Evolutionary conservation across 345 rosid genomes (phyloP).

Genomic region (Bruguiera parviflora): DNA sequence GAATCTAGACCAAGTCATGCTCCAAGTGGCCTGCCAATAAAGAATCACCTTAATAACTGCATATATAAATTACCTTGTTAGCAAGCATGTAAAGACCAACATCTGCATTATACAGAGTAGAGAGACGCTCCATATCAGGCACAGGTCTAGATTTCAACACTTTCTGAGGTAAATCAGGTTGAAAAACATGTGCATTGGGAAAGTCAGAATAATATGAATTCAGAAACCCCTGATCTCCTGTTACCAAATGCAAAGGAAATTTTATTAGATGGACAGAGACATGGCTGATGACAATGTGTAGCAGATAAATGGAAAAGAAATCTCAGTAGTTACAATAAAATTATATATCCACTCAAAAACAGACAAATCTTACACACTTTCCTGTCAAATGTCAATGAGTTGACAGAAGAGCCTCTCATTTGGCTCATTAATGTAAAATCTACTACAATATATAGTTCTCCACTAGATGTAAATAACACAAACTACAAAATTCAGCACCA

Average conservation of each 20-base stretch:
- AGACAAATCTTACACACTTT: no score
- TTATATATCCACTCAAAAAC: no score
- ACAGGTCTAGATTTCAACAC: conserved; percentile 50
- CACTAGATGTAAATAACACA: not conserved
- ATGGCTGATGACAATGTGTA: not conserved
- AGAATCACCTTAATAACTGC: not conserved
- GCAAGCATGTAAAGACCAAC: conserved; percentile 99
- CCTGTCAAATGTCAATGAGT: no score
- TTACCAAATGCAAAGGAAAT: not conserved
- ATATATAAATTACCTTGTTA: conserved; percentile 57
- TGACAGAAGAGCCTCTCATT: no score
- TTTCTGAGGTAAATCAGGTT: conserved; percentile 60
- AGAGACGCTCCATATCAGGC: conserved; percentile 88
- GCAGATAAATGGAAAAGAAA: not conserved
- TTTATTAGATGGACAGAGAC: not conserved
- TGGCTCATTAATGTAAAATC: no score
- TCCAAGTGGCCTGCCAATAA: no score
- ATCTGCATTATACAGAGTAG: conserved; percentile 89
- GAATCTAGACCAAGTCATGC: no score
- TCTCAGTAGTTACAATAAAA: not conserved
- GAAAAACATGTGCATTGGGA: conserved; percentile 80
- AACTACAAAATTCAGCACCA: not conserved
- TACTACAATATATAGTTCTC: not conserved
- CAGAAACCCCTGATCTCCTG: conserved; percentile 88
- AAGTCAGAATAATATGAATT: conserved; percentile 79